Percentiles rank a stretch among this genome's conserved stretches.
Conservation (phyloP, 768 basidiomycete species). For the Boletus pseudopeckii region DNA sequence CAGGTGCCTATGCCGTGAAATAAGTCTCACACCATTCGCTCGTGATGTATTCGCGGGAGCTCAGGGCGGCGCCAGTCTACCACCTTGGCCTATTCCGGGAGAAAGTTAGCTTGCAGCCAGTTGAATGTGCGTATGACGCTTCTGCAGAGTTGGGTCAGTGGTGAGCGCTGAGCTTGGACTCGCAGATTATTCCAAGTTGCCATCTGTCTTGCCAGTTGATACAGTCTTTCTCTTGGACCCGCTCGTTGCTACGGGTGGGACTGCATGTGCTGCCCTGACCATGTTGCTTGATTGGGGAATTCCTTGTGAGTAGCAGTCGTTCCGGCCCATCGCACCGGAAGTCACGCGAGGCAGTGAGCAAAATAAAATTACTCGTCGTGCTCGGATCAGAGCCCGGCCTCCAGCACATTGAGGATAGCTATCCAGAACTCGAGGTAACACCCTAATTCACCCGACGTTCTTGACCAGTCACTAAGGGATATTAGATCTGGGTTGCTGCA, state of each 20-base stretch:
- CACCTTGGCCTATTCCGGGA: slow-evolving; percentile 90
- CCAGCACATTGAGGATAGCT: slow-evolving; percentile 54
- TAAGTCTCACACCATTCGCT: neutral
- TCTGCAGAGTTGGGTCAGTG: neutral
- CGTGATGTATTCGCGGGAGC: neutral
- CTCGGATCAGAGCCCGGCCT: slow-evolving; percentile 79
- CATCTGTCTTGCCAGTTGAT: slow-evolving; percentile 71
- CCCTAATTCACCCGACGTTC: neutral
- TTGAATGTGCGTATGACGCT: slow-evolving; percentile 64
- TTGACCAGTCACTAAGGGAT: neutral
- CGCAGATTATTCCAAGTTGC: slow-evolving; percentile 88
- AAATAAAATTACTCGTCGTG: slow-evolving; percentile 80
- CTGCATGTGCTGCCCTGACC: slow-evolving; percentile 78
- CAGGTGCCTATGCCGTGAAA: neutral
- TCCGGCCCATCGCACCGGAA: neutral
- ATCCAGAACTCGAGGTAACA: slow-evolving; percentile 77
- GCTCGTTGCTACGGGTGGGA: slow-evolving; percentile 91
- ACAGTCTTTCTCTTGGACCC: slow-evolving; percentile 88
- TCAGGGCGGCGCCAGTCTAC: slow-evolving; percentile 77
- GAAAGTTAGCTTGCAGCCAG: slow-evolving; percentile 82
- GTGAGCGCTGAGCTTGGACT: slow-evolving; percentile 1
- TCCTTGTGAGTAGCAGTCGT: slow-evolving; percentile 42
- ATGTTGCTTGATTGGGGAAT: slow-evolving; percentile 89
- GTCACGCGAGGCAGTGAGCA: slow-evolving; percentile 41
- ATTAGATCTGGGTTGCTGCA: slow-evolving; percentile 82